phyloP scores from a whole-genome alignment of 768 basidiomycete species.

The Phylloporus rhodoxanthus region DNA sequence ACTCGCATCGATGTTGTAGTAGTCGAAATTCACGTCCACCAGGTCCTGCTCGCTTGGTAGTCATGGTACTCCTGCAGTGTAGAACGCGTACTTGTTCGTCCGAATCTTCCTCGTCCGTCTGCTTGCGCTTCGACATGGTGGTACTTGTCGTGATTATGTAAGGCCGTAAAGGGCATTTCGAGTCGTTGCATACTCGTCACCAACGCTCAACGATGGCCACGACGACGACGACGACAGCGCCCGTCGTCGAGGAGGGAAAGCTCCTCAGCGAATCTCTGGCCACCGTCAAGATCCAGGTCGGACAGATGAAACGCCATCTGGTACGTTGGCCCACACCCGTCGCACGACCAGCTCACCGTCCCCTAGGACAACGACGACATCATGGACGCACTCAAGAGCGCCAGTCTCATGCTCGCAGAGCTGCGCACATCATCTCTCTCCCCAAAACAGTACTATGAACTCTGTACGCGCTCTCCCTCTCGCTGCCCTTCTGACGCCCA shows the following conservation, averaged over 20 bases:
- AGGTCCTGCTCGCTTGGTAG: conserved; percentile 13
- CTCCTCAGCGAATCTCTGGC: conserved; percentile 77
- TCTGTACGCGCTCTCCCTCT: conserved; percentile 52
- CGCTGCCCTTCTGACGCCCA: neutral
- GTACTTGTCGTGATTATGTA: conserved; percentile 12
- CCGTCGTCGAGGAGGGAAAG: conserved; percentile 70
- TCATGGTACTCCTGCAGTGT: conserved; percentile 12
- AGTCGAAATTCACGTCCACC: conserved; percentile 60
- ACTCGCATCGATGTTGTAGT: conserved; percentile 77
- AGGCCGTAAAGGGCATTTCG: neutral
- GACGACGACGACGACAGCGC: conserved; percentile 24
- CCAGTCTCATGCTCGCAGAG: conserved; percentile 96
- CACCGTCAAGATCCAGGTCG: conserved; percentile 86
- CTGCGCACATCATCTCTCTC: conserved; percentile 88
- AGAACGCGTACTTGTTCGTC: conserved; percentile 36
- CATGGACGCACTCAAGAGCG: conserved; percentile 97
- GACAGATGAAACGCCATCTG: conserved; percentile 92
- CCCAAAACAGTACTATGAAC: conserved; percentile 98
- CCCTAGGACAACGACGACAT: conserved; percentile 86
- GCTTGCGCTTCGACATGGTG: conserved; percentile 53
- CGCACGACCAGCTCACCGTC: neutral
- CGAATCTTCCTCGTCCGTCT: conserved; percentile 28
- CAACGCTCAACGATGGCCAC: conserved; percentile 18
- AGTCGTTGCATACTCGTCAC: neutral
- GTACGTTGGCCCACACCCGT: conserved; percentile 37